Evolutionary conservation across 2,329 filamentous ascomycete genomes (phyloP).

Genomic region (Trichoderma pleuroti): DNA sequence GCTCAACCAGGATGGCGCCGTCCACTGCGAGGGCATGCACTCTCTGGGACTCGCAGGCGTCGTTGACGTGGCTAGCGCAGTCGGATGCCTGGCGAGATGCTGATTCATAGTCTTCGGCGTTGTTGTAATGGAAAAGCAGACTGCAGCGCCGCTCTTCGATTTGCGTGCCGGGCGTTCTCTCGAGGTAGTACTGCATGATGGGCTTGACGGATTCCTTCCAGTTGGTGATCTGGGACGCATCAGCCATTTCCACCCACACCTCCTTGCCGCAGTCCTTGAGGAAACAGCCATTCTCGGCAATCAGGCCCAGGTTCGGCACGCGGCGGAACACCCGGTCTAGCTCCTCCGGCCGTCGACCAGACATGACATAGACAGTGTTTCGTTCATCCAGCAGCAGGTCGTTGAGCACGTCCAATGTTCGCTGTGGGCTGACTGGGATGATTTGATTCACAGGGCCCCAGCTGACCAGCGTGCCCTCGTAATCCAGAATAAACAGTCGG

Average conservation of each 20-base stretch:
- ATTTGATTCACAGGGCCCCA: slow-evolving; percentile 83
- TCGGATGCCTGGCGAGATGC: slow-evolving; percentile 80
- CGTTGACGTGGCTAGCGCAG: slow-evolving; percentile 92
- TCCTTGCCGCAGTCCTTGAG: slow-evolving; percentile 66
- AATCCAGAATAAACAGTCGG: slow-evolving; percentile 85
- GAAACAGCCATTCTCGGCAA: slow-evolving; percentile 94
- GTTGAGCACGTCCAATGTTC: slow-evolving; percentile 76
- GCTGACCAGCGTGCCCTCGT: slow-evolving; percentile 86
- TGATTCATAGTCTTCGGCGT: slow-evolving; percentile 70
- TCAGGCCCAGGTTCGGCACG: slow-evolving; percentile 79
- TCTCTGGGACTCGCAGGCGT: slow-evolving; percentile 77
- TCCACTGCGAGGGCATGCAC: slow-evolving; percentile 82
- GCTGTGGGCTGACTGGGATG: slow-evolving; percentile 77
- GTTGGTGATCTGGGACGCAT: slow-evolving; percentile 62
- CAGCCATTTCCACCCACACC: slow-evolving; percentile 74
- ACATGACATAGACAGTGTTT: slow-evolving; percentile 94
- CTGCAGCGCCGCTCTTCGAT: slow-evolving; percentile 92
- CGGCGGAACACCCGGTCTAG: slow-evolving; percentile 81
- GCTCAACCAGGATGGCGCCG: slow-evolving; percentile 78
- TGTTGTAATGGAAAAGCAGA: slow-evolving; percentile 85
- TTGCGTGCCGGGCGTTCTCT: slow-evolving; percentile 82
- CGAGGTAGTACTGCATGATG: slow-evolving; percentile 85
- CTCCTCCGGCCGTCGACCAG: slow-evolving; percentile 79
- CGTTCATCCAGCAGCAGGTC: slow-evolving; percentile 75
- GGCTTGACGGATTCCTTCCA: slow-evolving; percentile 84